Evolutionary conservation across 2,329 filamentous ascomycete genomes (phyloP).

Genomic region (Capronia americana): DNA sequence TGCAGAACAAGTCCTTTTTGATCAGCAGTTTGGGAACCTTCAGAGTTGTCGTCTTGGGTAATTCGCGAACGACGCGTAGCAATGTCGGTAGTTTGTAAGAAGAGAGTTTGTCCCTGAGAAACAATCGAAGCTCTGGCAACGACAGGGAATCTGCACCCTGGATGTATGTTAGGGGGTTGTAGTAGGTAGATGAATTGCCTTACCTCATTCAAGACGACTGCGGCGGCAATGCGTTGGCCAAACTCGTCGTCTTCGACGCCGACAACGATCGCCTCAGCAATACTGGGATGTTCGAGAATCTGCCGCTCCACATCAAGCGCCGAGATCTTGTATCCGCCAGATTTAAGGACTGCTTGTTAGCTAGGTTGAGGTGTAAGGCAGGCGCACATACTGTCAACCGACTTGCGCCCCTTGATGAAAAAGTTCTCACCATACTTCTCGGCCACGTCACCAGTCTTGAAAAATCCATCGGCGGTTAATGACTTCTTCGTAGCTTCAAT

Average conservation of each 20-base stretch:
- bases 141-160: not conserved
- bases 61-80: conserved; percentile 51
- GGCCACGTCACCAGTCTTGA: conserved; percentile 48
- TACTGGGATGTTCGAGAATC: conserved; percentile 51
- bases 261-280: conserved; percentile 56
- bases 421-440: conserved; percentile 43
- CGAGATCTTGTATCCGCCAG: conserved; percentile 54
- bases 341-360: conserved; percentile 23
- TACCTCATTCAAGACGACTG: conserved; percentile 40
- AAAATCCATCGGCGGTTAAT: conserved; percentile 45
- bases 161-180: not conserved
- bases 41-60: conserved; percentile 55
- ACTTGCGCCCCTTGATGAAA: conserved; percentile 54
- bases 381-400: conserved; percentile 53
- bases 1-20: conserved; percentile 51
- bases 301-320: conserved; percentile 58
- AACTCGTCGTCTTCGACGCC: conserved; percentile 57
- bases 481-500: conserved; percentile 38
- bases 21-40: conserved; percentile 58
- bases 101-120: conserved; percentile 51
- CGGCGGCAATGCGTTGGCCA: conserved; percentile 55
- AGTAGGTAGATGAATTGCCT: not conserved
- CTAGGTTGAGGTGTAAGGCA: not conserved
- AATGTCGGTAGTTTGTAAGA: conserved; percentile 57
- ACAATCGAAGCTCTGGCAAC: conserved; percentile 44